A percentile compares a stretch with the other conserved stretches of the same genome.
These are phyloP conservation scores for Raffaelea albimanens DNA, from an alignment of 2,329 filamentous ascomycete genomes.

Conservation along the genomic window DNA sequence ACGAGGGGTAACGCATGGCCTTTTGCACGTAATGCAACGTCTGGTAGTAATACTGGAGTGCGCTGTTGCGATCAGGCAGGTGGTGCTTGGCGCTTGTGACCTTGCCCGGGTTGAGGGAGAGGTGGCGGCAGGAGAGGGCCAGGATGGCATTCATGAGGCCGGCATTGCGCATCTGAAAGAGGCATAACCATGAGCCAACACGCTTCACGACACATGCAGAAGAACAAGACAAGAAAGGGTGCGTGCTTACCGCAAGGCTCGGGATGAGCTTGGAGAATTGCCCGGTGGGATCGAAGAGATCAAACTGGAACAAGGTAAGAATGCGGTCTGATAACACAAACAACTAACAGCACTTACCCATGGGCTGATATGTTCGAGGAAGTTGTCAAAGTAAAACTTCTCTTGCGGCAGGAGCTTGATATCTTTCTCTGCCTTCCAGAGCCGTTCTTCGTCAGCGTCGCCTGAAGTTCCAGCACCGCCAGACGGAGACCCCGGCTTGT, in stretches of 20 bases:
- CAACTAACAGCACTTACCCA: background rate
- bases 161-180: slow-evolving; percentile 1
- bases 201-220: background rate
- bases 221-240: background rate
- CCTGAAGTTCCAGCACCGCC: background rate
- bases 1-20: slow-evolving; percentile 47
- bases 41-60: slow-evolving; percentile 50
- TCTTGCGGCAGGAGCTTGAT: background rate
- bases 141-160: slow-evolving; percentile 14
- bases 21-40: slow-evolving; percentile 51
- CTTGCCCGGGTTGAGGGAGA: background rate
- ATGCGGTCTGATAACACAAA: too few species aligned
- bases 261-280: background rate
- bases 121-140: slow-evolving; percentile 5
- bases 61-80: slow-evolving; percentile 2
- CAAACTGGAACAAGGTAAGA: background rate
- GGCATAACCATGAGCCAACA: too few species aligned
- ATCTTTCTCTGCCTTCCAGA: background rate
- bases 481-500: background rate
- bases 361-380: background rate
- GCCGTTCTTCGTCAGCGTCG: background rate
- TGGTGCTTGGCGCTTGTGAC: background rate
- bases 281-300: background rate
- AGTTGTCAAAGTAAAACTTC: background rate
- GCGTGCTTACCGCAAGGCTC: background rate